phyloP scores from a whole-genome alignment of 2,329 filamentous ascomycete genomes.

The Polytolypa hystricis region DNA sequence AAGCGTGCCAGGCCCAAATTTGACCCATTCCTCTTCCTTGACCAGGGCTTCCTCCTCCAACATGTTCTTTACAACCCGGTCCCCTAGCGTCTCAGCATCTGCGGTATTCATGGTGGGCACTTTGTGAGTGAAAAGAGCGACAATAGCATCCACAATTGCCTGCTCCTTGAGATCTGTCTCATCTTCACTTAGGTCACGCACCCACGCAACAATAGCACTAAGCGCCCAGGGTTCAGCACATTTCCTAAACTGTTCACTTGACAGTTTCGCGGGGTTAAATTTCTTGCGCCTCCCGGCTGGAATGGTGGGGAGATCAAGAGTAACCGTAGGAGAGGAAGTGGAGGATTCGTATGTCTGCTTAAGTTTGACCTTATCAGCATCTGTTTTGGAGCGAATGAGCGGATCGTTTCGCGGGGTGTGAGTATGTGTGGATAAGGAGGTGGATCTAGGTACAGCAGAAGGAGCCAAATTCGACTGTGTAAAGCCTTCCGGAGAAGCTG shows the following conservation, averaged over 20 bases:
- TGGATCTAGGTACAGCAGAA: slow-evolving; percentile 55
- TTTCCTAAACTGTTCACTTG: slow-evolving; percentile 66
- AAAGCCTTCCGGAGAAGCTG: slow-evolving; percentile 41
- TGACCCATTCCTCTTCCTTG: slow-evolving; percentile 94
- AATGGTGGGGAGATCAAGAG: slow-evolving; percentile 74
- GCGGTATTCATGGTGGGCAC: slow-evolving; percentile 98
- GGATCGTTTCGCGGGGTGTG: slow-evolving; percentile 67
- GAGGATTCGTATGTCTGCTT: slow-evolving; percentile 27
- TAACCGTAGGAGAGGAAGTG: slow-evolving; percentile 35
- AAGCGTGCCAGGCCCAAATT: slow-evolving; percentile 68
- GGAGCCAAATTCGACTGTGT: slow-evolving; percentile 35
- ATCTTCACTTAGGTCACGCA: slow-evolving; percentile 79
- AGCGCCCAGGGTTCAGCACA: slow-evolving; percentile 89
- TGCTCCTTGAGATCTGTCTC: slow-evolving; percentile 79
- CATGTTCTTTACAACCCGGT: slow-evolving; percentile 69
- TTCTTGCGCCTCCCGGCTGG: slow-evolving; percentile 68
- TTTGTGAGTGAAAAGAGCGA: slow-evolving; percentile 83
- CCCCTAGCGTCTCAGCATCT: slow-evolving; percentile 79
- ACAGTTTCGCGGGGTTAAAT: slow-evolving; percentile 77
- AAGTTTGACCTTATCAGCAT: slow-evolving; percentile 58
- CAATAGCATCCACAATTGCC: slow-evolving; percentile 74
- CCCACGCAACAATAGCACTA: slow-evolving; percentile 75
- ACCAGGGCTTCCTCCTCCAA: slow-evolving; percentile 65
- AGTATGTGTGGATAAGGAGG: slow-evolving; percentile 72
- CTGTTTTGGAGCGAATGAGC: slow-evolving; percentile 86